Percentiles rank a stretch among this genome's conserved stretches.
phyloP scores from a whole-genome alignment of 495 filamentous ascomycete genomes.

The Clohesyomyces aquaticus region DNA sequence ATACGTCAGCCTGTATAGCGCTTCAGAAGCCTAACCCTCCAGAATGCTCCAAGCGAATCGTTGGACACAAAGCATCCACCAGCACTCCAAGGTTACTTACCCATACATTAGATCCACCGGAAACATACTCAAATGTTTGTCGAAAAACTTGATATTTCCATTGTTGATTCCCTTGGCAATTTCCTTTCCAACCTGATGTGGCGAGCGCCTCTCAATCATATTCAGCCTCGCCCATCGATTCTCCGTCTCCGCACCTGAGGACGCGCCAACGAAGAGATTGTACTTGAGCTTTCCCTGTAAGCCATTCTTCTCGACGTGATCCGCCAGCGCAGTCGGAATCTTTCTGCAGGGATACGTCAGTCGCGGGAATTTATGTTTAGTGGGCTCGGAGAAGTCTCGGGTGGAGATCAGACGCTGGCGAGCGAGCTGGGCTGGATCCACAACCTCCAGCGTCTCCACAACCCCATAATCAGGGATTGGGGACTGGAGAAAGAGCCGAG shows the following conservation, averaged over 20 bases:
- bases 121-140: slow-evolving; percentile 93
- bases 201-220: slow-evolving; percentile 85
- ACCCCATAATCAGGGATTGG: background rate
- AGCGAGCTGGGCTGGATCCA: too few species aligned
- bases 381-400: slow-evolving; percentile 4
- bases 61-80: background rate
- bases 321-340: slow-evolving; percentile 80
- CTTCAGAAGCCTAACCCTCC: background rate
- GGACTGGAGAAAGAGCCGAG: background rate
- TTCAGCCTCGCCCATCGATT: slow-evolving; percentile 83
- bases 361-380: background rate
- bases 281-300: slow-evolving; percentile 84
- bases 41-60: background rate
- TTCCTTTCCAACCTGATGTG: slow-evolving; percentile 90
- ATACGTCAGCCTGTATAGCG: slow-evolving; percentile 51
- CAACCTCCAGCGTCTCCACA: background rate
- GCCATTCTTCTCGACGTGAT: slow-evolving; percentile 87
- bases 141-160: slow-evolving; percentile 88
- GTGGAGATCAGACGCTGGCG: too few species aligned
- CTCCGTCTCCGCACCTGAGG: slow-evolving; percentile 87
- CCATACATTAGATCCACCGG: slow-evolving; percentile 82
- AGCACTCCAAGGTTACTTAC: slow-evolving; percentile 58
- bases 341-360: slow-evolving; percentile 56
- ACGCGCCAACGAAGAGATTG: slow-evolving; percentile 85
- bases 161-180: slow-evolving; percentile 91